Conservation (phyloP, 2,329 filamentous ascomycete genomes). For the Colletotrichum plurivorum region DNA sequence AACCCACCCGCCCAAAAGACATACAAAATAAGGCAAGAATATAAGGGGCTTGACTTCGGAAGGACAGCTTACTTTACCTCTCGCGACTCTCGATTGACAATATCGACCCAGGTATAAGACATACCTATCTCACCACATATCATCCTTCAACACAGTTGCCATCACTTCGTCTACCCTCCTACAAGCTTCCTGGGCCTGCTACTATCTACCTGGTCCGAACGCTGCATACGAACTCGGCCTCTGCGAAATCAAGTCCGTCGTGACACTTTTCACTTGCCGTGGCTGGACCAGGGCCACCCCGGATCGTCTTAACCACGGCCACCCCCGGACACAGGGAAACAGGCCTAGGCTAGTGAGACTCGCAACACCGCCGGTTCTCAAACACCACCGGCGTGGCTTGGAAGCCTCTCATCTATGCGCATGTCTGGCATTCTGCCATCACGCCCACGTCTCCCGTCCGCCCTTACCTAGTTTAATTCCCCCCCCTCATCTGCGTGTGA, state of each 20-base stretch:
- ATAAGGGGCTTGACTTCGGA: too few relatives aligned
- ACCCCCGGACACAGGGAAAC: conserved; percentile 35
- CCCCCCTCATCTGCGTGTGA: conserved; percentile 1
- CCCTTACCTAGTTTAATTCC: neutral
- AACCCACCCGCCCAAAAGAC: neutral
- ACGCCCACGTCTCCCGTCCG: conserved; percentile 2
- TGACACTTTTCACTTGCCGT: conserved; percentile 24
- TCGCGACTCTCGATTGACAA: too few relatives aligned
- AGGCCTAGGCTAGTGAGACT: conserved; percentile 39
- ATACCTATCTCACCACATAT: too few relatives aligned
- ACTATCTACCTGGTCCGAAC: conserved; percentile 2
- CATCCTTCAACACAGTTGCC: too few relatives aligned
- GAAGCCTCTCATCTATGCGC: conserved; percentile 40
- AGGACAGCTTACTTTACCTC: too few relatives aligned
- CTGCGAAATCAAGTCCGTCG: conserved; percentile 29
- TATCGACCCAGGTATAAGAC: too few relatives aligned
- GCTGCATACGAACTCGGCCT: conserved; percentile 15
- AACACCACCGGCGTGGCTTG: conserved; percentile 40
- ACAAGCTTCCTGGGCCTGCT: too few relatives aligned
- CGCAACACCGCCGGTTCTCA: conserved; percentile 35
- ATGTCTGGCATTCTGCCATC: conserved; percentile 3
- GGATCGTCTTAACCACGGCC: conserved; percentile 32
- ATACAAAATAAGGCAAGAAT: too few relatives aligned
- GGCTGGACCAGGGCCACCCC: conserved; percentile 25
- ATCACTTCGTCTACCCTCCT: too few relatives aligned